phyloP scores from a whole-genome alignment of 345 rosid species.

The Gossypium raimondii region DNA sequence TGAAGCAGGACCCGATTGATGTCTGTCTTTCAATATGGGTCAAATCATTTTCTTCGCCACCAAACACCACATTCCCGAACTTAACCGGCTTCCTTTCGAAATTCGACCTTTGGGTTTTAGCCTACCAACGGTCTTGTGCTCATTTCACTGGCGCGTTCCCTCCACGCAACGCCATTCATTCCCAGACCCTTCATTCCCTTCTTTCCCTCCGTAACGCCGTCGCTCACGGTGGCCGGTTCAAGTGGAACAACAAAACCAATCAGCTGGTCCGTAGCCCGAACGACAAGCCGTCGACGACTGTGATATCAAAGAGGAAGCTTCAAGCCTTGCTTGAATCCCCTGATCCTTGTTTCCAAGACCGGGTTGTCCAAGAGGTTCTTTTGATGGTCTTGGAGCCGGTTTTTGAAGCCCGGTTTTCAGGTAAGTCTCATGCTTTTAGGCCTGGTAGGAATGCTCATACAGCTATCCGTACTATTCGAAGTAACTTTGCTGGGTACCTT shows the following conservation, averaged over 20 bases:
- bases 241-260: conserved; percentile 67
- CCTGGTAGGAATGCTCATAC: conserved; percentile 93
- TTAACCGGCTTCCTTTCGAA: conserved; percentile 85
- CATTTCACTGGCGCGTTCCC: conserved; percentile 82
- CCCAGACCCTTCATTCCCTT: conserved; percentile 57
- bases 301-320: conserved; percentile 56
- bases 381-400: conserved; percentile 80
- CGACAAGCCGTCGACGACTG: conserved; percentile 38
- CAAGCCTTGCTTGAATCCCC: conserved; percentile 38
- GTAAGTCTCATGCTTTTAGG: conserved; percentile 69
- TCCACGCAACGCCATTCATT: conserved; percentile 74
- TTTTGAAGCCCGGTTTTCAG: conserved; percentile 74
- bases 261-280: conserved; percentile 66
- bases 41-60: conserved; percentile 77
- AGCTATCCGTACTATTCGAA: conserved; percentile 78
- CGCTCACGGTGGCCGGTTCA: conserved; percentile 46
- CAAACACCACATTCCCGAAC: conserved; percentile 49
- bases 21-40: conserved; percentile 80
- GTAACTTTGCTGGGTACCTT: conserved; percentile 85
- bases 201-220: conserved; percentile 70
- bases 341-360: conserved; percentile 80
- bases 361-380: conserved; percentile 84
- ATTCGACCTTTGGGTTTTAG: conserved; percentile 88
- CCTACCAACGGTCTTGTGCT: conserved; percentile 83
- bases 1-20: conserved; percentile 81